A percentile compares a stretch with the other conserved stretches of the same genome.
phyloP scores from a whole-genome alignment of 2,329 filamentous ascomycete species.

The Cercospora zeina region DNA sequence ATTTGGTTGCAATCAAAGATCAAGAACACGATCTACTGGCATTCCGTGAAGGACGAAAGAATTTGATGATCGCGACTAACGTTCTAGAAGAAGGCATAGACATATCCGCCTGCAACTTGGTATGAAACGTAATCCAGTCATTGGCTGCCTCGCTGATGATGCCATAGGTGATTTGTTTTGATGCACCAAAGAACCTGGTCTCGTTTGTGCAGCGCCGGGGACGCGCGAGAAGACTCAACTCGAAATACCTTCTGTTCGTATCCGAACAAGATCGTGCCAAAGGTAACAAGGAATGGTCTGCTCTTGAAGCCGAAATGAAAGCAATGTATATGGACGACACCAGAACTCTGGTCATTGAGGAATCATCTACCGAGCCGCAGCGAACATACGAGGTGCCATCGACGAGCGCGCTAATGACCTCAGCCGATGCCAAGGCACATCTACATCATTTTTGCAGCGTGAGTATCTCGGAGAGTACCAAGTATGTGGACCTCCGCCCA shows the following conservation, averaged over 20 bases:
- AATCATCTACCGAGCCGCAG: conserved; percentile 46
- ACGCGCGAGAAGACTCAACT: conserved; percentile 59
- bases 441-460: conserved; percentile 75
- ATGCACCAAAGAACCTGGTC: conserved; percentile 61
- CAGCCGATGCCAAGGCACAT: conserved; percentile 72
- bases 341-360: conserved; percentile 46
- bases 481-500: conserved; percentile 66
- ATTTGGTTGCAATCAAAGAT: conserved; percentile 50
- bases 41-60: conserved; percentile 55
- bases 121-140: conserved; percentile 1
- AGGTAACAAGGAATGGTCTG: conserved; percentile 58
- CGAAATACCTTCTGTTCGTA: conserved; percentile 55
- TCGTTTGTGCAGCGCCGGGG: conserved; percentile 67
- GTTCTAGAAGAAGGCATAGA: conserved; percentile 64
- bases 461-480: conserved; percentile 55
- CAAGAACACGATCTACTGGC: conserved; percentile 56
- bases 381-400: conserved; percentile 46
- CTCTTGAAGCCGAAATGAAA: conserved; percentile 73
- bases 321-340: conserved; percentile 65
- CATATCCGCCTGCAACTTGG: conserved; percentile 62
- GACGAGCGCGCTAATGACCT: conserved; percentile 65
- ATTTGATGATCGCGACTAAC: conserved; percentile 59
- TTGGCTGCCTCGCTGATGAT: not conserved
- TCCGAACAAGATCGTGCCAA: conserved; percentile 41
- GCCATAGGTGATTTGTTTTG: conserved; percentile 58